These are phyloP conservation scores for Sclerotinia spermophila DNA, from an alignment of 2,329 filamentous ascomycete species.

Conservation along the genomic window DNA sequence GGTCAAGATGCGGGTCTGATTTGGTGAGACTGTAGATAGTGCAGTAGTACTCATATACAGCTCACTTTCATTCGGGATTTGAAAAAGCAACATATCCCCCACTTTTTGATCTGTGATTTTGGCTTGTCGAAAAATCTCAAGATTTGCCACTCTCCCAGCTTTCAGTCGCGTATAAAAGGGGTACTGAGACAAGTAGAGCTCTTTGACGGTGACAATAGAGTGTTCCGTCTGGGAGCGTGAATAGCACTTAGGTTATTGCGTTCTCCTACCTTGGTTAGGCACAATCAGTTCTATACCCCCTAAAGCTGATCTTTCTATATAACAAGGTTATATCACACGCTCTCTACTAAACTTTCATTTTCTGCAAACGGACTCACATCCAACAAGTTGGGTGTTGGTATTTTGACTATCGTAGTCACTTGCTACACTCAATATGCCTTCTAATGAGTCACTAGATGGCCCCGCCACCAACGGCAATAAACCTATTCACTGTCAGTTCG, in stretches of 20 bases:
- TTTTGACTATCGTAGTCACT: background rate
- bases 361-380: background rate
- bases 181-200: background rate
- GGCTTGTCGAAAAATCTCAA: background rate
- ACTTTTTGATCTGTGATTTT: background rate
- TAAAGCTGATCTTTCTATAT: background rate
- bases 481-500: conserved; percentile 14
- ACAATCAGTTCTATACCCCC: background rate
- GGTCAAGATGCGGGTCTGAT: background rate
- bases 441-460: conserved; percentile 4
- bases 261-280: background rate
- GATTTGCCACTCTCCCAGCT: background rate
- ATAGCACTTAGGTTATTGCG: background rate
- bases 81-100: background rate
- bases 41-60: background rate
- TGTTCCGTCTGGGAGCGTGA: background rate
- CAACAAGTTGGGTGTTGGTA: background rate
- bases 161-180: background rate
- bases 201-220: background rate
- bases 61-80: background rate
- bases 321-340: background rate
- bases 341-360: background rate
- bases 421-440: background rate
- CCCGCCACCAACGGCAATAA: background rate
- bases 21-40: conserved; percentile 6